These are phyloP conservation scores for Fusarium decemcellulare DNA, from an alignment of 2,329 filamentous ascomycete genomes.

Conservation along the genomic window DNA sequence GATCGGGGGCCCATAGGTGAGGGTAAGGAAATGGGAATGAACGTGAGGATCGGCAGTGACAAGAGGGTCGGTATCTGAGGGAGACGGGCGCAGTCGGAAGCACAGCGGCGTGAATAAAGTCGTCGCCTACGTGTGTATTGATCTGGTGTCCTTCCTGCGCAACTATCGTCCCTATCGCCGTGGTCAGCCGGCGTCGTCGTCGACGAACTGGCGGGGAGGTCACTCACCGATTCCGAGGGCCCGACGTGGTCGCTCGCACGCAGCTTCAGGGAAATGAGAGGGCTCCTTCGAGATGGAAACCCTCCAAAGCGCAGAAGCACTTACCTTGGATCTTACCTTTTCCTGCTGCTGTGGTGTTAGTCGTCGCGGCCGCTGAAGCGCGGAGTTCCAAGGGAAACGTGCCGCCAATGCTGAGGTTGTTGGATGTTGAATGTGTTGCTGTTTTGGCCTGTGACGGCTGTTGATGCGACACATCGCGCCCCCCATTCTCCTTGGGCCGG, in stretches of 20 bases:
- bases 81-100: slow-evolving; percentile 21
- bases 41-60: slow-evolving; percentile 23
- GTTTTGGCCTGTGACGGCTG: slow-evolving; percentile 47
- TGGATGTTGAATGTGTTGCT: slow-evolving; percentile 44
- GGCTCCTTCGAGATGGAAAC: slow-evolving; percentile 20
- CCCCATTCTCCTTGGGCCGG: slow-evolving; percentile 47
- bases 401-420: slow-evolving; percentile 44
- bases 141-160: slow-evolving; percentile 23
- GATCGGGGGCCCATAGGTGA: slow-evolving; percentile 33
- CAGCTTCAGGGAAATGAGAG: slow-evolving; percentile 23
- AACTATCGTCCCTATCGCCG: slow-evolving; percentile 21
- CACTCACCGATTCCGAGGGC: slow-evolving; percentile 45
- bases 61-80: slow-evolving; percentile 13
- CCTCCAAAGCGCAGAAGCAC: slow-evolving; percentile 32
- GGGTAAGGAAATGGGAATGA: slow-evolving; percentile 13
- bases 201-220: slow-evolving; percentile 38
- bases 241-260: slow-evolving; percentile 27
- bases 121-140: slow-evolving; percentile 17
- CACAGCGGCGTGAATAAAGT: slow-evolving; percentile 23
- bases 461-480: slow-evolving; percentile 49
- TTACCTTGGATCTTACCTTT: slow-evolving; percentile 40
- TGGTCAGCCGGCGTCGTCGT: slow-evolving; percentile 36
- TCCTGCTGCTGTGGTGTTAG: slow-evolving; percentile 41
- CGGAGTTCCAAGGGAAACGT: slow-evolving; percentile 46
- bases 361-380: slow-evolving; percentile 46